Base-by-base conservation (phyloP, 352 stramenopile genomes). In the Pythium utonaiense region DNA sequence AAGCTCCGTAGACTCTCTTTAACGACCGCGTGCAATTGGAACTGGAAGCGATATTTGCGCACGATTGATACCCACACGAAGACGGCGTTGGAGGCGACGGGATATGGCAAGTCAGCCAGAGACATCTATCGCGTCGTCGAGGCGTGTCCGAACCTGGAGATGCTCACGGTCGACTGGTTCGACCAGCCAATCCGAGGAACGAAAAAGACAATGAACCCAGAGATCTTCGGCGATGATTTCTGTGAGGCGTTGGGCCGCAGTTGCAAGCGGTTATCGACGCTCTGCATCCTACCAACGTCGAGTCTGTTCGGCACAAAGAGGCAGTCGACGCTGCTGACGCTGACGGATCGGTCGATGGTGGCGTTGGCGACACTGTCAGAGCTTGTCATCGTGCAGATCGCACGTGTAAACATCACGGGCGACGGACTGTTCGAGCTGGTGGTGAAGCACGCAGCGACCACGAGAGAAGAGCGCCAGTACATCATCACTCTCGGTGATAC, bases 381-480 rank as follows among this genome's bases (percentile, higher is more conserved):
- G 21, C 47, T 63, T 3, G 16, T 12, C 2, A 27, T 5, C 3
- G 45, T 63, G 19, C 7, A 56, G 12, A 41, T 63, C 24, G 28
- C 19, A 16, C 33, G 24, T 4, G 44, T 36, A 0, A 63, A 38
- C 25, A 57, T 63, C 25, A 63, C 56, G 21, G 56, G 19, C 24
- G 56, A 57, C 45, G 56, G 56, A 6, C 24, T 63, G 6, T 63
- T 57, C 25, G 27, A 41, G 12, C n/a, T 63, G n/a, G 48, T 57
- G 0, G 30, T 51, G 16, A 19, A 52, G 28, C 54, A 61, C 31
- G 24, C 28, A 17, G 38, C 52, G 3, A 30, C 6, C 24, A 51
- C 52, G 6, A 28, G 25, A 8, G 6, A 25, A 8, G 38, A 19
- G 19, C 36, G 52, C 12, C 6, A 48, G 25, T 59, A 59, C 24